Evolutionary conservation across 768 basidiomycete genomes (phyloP).

Genomic region (Sporobolomyces pararoseus): DNA sequence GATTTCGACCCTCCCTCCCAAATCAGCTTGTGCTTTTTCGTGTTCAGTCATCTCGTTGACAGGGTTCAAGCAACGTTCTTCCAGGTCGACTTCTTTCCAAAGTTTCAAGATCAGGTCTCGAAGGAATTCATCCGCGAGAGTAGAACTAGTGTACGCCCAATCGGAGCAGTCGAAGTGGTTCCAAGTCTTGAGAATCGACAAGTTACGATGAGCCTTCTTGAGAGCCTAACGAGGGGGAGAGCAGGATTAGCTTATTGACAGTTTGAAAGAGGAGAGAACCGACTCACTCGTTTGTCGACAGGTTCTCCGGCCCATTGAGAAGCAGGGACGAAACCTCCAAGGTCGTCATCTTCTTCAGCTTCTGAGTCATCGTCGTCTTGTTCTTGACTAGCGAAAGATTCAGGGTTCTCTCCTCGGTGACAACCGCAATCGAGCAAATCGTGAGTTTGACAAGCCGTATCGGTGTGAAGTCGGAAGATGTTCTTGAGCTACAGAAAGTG

Average conservation of each 20-base stretch:
- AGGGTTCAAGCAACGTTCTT: not conserved
- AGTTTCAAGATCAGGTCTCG: constrained; percentile 51
- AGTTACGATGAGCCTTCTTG: constrained; percentile 56
- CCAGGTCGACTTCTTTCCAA: not conserved
- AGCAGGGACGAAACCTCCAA: constrained; percentile 31
- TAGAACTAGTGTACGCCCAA: constrained; percentile 51
- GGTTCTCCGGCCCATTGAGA: constrained; percentile 33
- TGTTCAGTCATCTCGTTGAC: not conserved
- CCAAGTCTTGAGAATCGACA: constrained; percentile 73
- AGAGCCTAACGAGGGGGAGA: constrained; percentile 25
- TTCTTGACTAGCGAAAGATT: not conserved
- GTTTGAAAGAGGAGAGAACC: not conserved
- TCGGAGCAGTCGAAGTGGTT: constrained; percentile 73
- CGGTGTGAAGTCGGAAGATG: constrained; percentile 78
- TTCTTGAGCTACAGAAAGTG: constrained; percentile 65
- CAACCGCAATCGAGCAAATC: constrained; percentile 82
- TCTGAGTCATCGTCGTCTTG: not conserved
- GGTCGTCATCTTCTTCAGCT: constrained; percentile 15
- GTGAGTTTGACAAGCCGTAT: constrained; percentile 83
- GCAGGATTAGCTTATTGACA: constrained; percentile 47
- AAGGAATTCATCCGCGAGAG: constrained; percentile 65
- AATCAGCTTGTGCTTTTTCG: not conserved
- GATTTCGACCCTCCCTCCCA: not conserved
- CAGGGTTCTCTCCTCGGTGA: constrained; percentile 44
- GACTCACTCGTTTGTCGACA: constrained; percentile 1